Evolutionary conservation across 306 rosid species (phyloP).

Genomic region (Echinosophora koreensis): DNA sequence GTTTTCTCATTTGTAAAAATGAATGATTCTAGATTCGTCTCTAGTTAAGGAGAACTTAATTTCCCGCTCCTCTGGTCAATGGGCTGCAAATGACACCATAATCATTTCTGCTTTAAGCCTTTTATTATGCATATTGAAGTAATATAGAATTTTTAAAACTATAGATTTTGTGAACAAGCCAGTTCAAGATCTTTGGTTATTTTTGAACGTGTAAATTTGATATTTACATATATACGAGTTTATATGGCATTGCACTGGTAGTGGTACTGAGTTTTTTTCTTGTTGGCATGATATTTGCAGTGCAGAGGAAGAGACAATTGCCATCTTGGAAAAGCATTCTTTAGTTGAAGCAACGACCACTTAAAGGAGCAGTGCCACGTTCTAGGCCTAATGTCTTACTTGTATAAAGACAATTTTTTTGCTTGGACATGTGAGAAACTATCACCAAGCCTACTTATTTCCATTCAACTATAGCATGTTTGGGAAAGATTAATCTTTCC

Average conservation of each 20-base stretch:
- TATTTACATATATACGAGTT: slow-evolving; percentile 3
- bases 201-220: neutral
- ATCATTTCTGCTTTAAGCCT: neutral
- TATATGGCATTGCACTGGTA: neutral
- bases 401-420: slow-evolving; percentile 23
- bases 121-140: neutral
- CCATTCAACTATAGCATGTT: neutral
- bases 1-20: neutral
- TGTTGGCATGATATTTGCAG: slow-evolving; percentile 55
- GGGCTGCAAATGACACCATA: neutral
- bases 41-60: neutral
- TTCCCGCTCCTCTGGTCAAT: neutral
- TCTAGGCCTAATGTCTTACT: neutral
- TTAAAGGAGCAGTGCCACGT: slow-evolving; percentile 43
- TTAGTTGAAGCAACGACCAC: slow-evolving; percentile 55
- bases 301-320: slow-evolving; percentile 73
- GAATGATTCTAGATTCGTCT: neutral
- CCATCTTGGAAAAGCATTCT: slow-evolving; percentile 69
- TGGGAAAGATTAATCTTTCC: neutral
- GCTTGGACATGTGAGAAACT: slow-evolving; percentile 40
- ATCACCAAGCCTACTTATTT: neutral
- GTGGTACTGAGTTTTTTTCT: slow-evolving; percentile 32
- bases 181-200: neutral
- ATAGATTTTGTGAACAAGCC: neutral
- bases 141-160: neutral